phyloP scores from a whole-genome alignment of 192 early-diverging fungal species.

The Geranomyces michiganensis region DNA sequence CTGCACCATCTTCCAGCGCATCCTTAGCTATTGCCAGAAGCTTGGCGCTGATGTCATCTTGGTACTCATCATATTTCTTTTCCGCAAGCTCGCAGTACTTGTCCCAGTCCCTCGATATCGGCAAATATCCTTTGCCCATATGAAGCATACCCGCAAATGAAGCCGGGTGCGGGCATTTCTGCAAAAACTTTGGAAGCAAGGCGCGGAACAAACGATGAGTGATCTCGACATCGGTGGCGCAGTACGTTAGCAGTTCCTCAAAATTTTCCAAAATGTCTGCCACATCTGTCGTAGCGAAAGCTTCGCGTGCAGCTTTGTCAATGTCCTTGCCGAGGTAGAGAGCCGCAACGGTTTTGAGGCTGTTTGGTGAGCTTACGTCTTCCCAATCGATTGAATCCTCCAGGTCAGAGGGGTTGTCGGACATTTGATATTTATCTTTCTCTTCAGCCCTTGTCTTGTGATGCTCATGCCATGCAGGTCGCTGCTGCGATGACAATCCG shows the following conservation, averaged over 20 bases:
- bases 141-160: slow-evolving; percentile 89
- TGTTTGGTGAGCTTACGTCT: slow-evolving; percentile 71
- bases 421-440: background rate
- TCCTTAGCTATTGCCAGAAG: slow-evolving; percentile 51
- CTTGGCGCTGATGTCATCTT: slow-evolving; percentile 56
- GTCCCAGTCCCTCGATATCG: slow-evolving; percentile 80
- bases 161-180: slow-evolving; percentile 91
- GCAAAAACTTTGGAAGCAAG: slow-evolving; percentile 70
- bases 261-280: slow-evolving; percentile 61
- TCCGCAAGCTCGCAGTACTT: slow-evolving; percentile 68
- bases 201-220: slow-evolving; percentile 74
- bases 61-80: slow-evolving; percentile 52
- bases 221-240: slow-evolving; percentile 80
- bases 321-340: slow-evolving; percentile 70
- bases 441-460: slow-evolving; percentile 56
- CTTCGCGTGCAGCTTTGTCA: slow-evolving; percentile 40
- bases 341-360: slow-evolving; percentile 74
- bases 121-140: slow-evolving; percentile 85
- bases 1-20: slow-evolving; percentile 22
- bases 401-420: background rate
- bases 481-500: slow-evolving; percentile 89
- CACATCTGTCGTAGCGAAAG: slow-evolving; percentile 36
- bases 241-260: slow-evolving; percentile 74
- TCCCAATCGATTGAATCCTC: slow-evolving; percentile 40
- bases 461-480: slow-evolving; percentile 75